Evolutionary conservation across 192 early-diverging fungal species (phyloP).

Genomic region (Backusella tuberculispora): DNA sequence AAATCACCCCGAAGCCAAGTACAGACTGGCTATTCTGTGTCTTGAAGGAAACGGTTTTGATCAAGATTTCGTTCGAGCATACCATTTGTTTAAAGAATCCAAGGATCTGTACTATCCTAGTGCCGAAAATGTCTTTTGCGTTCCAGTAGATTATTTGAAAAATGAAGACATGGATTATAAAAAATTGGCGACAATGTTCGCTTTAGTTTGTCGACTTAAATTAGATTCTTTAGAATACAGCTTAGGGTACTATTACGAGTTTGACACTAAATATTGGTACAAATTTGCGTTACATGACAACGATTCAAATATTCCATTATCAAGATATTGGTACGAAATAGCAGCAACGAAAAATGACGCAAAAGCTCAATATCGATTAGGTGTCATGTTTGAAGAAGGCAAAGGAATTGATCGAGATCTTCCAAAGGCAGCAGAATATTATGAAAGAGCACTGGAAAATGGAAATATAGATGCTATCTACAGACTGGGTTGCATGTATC

Average conservation of each 20-base stretch:
- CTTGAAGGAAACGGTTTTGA: constrained; percentile 32
- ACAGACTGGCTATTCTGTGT: not conserved
- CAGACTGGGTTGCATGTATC: not conserved
- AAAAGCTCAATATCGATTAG: constrained; percentile 35
- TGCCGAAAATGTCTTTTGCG: not conserved
- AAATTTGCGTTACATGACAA: not conserved
- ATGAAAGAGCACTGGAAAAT: constrained; percentile 22
- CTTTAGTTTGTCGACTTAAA: not conserved
- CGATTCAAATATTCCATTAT: not conserved
- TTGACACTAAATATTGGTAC: not conserved
- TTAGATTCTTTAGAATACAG: not conserved
- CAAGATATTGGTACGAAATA: no score
- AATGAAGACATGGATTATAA: not conserved
- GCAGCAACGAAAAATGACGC: constrained; percentile 15
- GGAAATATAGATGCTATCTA: constrained; percentile 28
- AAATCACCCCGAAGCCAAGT: not conserved
- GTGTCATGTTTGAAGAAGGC: constrained; percentile 27
- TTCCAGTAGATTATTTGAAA: not conserved
- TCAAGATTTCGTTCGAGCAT: constrained; percentile 7
- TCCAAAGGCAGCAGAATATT: constrained; percentile 31
- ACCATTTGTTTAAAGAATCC: not conserved
- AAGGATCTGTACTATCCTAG: not conserved
- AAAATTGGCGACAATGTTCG: not conserved
- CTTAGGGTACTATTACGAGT: constrained; percentile 19
- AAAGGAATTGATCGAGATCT: constrained; percentile 35